Evolutionary conservation across 768 basidiomycete species (phyloP).

Genomic region (Tricholoma terreum): DNA sequence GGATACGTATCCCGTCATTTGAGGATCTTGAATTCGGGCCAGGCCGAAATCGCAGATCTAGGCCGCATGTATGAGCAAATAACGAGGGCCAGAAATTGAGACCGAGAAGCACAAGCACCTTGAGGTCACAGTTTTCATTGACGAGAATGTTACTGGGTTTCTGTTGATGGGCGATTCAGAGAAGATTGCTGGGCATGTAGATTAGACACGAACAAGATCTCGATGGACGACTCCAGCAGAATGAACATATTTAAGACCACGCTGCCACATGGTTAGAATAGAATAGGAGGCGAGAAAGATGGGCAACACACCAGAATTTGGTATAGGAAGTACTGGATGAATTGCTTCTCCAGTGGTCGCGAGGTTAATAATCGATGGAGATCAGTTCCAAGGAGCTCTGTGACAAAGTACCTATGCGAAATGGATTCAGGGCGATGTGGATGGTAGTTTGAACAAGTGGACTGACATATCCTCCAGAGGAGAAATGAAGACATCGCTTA

Average conservation of each 20-base stretch:
- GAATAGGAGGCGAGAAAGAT: constrained; percentile 1
- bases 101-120: constrained; percentile 60
- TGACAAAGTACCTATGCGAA: constrained; percentile 87
- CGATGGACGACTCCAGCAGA: constrained; percentile 99
- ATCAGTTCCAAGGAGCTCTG: constrained; percentile 96
- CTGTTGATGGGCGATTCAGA: constrained; percentile 33
- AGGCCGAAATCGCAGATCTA: constrained; percentile 99
- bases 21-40: constrained; percentile 97
- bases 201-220: constrained; percentile 64
- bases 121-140: constrained; percentile 99
- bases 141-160: constrained; percentile 99
- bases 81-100: constrained; percentile 1
- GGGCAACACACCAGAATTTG: constrained; percentile 80
- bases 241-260: constrained; percentile 98
- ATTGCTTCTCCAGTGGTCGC: constrained; percentile 97
- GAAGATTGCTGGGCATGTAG: background rate
- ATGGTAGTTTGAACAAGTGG: background rate
- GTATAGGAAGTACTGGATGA: constrained; percentile 99
- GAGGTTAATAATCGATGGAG: constrained; percentile 95
- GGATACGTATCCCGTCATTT: constrained; percentile 99
- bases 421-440: constrained; percentile 3
- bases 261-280: constrained; percentile 42
- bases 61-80: constrained; percentile 6
- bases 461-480: constrained; percentile 96
- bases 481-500: constrained; percentile 99